Evolutionary conservation across 257 asterid genomes (phyloP), one percentile per base, ranked within the genome.

Genomic region (Lycium ferocissimum): DNA sequence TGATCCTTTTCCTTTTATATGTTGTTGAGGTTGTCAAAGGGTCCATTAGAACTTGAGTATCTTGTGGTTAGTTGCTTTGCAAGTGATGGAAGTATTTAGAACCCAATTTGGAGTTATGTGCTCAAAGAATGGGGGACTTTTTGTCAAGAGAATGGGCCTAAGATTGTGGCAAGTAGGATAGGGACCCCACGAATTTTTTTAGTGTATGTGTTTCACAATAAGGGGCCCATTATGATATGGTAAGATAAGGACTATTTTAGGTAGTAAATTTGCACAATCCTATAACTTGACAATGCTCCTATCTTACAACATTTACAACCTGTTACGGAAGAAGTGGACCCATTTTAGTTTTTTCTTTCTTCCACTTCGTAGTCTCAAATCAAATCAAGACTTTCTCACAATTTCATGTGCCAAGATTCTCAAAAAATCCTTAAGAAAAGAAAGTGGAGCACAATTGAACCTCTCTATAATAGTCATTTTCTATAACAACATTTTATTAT

Each of bases 211-310:
- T 87, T 70, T 38, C 53, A 70, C 65, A 40, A 63, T 43, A 54
- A 38, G 89, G 93, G 91, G 43, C 85, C 91, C 56, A 86, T 57
- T 18, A 51, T 76, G 82, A 76, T 71, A 40, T 18, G 56, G 79
- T 40, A 71, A 71, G 56, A 71, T 76, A 76, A 51, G 82, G 65
- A 51, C 63, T 7, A 51, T 76, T 76, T 51, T 76, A 26, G 47
- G 82, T 76, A 76, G 82, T 76, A 76, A 76, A 76, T 76, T 51
- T 33, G 22, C 43, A 4, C 0, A 51, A 76, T 63, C 82, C 82
- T 76, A 76, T 63, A 76, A 51, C 43, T 51, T 13, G 65, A 76
- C 82, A 76, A 76, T 51, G 65, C 51, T 76, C 26, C 82, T 51
- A 76, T 76, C 82, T 13, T 76, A 76, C 82, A 76, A 53, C 14